These are phyloP conservation scores for Catunica adiposa DNA, from an alignment of 2,329 filamentous ascomycete genomes.

Conservation along the genomic window DNA sequence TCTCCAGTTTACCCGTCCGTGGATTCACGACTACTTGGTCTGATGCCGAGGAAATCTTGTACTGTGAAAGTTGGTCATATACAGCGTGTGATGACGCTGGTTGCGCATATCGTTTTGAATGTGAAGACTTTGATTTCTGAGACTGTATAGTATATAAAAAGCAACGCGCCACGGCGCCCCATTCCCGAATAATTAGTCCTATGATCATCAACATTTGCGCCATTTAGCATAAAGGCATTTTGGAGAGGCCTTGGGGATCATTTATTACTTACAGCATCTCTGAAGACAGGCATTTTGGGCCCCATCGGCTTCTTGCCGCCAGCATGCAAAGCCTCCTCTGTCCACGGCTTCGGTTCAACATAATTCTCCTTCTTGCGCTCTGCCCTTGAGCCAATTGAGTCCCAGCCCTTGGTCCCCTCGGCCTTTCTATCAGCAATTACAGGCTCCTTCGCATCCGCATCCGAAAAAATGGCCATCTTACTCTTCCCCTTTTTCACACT, in stretches of 20 bases:
- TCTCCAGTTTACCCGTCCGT: constrained; percentile 65
- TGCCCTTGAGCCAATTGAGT: constrained; percentile 70
- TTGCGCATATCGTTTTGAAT: constrained; percentile 9
- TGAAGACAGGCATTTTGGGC: constrained; percentile 82
- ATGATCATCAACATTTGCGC: constrained; percentile 67
- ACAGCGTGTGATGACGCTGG: background rate
- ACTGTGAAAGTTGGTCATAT: constrained; percentile 39
- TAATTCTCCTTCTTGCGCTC: constrained; percentile 91
- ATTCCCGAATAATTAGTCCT: constrained; percentile 72
- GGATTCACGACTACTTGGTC: constrained; percentile 72
- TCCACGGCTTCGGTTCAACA: constrained; percentile 76
- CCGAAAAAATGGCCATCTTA: constrained; percentile 51
- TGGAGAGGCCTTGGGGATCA: background rate
- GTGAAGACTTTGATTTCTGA: constrained; percentile 26
- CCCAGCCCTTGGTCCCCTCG: constrained; percentile 74
- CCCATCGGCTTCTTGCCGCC: constrained; percentile 60
- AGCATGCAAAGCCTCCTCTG: constrained; percentile 73
- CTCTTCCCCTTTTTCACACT: constrained; percentile 35
- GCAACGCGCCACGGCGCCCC: constrained; percentile 17
- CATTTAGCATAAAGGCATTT: constrained; percentile 16
- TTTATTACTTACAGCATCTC: constrained; percentile 67
- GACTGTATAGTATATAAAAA: constrained; percentile 35
- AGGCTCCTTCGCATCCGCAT: constrained; percentile 12
- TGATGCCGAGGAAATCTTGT: constrained; percentile 51
- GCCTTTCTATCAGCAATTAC: constrained; percentile 40